phyloP scores from a whole-genome alignment of 2,329 filamentous ascomycete species.

The Colletotrichum tropicale region DNA sequence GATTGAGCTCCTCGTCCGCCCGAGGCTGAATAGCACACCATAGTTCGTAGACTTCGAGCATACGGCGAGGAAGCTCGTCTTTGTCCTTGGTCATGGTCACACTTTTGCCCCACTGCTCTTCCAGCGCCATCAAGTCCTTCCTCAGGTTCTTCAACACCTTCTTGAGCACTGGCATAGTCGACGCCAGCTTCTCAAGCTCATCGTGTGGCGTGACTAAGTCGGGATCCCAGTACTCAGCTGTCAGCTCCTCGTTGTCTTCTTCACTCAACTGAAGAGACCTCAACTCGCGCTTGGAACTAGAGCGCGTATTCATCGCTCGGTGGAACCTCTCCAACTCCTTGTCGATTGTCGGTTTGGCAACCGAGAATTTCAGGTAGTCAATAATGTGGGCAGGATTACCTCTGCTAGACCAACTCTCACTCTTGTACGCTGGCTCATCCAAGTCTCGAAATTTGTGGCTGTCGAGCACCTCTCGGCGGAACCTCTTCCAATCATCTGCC shows the following conservation, averaged over 20 bases:
- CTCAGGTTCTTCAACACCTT: conserved; percentile 36
- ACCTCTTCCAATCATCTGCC: conserved; percentile 39
- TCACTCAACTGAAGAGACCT: neutral
- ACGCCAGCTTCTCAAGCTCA: conserved; percentile 34
- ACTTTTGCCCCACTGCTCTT: conserved; percentile 33
- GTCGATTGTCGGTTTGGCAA: conserved; percentile 49
- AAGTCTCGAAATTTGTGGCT: conserved; percentile 6
- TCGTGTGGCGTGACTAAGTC: conserved; percentile 39
- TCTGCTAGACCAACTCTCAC: conserved; percentile 30
- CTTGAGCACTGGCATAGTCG: conserved; percentile 29
- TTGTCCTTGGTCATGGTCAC: neutral
- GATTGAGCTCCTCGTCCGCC: neutral
- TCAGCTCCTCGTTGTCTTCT: neutral
- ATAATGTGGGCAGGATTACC: conserved; percentile 54
- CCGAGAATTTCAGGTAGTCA: conserved; percentile 64
- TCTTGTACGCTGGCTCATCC: conserved; percentile 49
- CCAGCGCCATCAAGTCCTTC: conserved; percentile 33
- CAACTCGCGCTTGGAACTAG: neutral
- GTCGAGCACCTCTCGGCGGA: conserved; percentile 34
- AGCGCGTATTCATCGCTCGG: conserved; percentile 4
- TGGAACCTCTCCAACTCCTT: conserved; percentile 38
- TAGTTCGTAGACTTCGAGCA: conserved; percentile 40
- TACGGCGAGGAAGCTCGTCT: conserved; percentile 27
- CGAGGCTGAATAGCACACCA: conserved; percentile 47
- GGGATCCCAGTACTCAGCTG: conserved; percentile 34